Percentiles rank a stretch among this genome's conserved stretches.
These are phyloP conservation scores for Aquanectria penicillioides DNA, from an alignment of 2,329 filamentous ascomycete genomes.

Conservation along the genomic window DNA sequence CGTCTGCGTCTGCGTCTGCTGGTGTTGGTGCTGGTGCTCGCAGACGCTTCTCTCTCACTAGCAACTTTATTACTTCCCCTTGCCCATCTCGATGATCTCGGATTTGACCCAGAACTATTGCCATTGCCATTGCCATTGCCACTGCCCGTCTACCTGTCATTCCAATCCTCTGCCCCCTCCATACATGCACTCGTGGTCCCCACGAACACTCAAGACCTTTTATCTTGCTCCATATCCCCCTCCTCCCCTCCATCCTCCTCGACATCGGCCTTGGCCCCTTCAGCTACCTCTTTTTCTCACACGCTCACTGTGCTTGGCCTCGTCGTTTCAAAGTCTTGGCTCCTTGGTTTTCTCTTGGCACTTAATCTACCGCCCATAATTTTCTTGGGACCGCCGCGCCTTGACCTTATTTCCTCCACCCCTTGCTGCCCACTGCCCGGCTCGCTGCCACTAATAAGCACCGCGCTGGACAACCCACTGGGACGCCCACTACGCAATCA, in stretches of 20 bases:
- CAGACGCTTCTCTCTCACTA: no score
- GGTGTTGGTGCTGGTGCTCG: no score
- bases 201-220: no score
- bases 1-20: no score
- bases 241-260: neutral
- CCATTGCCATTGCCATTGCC: neutral
- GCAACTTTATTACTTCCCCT: slow-evolving; percentile 21
- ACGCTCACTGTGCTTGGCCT: slow-evolving; percentile 17
- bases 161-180: no score
- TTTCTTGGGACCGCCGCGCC: slow-evolving; percentile 11
- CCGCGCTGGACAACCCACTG: neutral
- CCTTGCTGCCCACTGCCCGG: neutral
- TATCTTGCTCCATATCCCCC: neutral
- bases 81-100: slow-evolving; percentile 2
- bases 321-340: slow-evolving; percentile 15
- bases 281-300: no score
- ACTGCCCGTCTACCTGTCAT: no score
- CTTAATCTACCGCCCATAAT: slow-evolving; percentile 10
- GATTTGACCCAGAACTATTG: neutral
- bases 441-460: slow-evolving; percentile 11
- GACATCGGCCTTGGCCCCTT: neutral
- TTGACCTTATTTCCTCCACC: slow-evolving; percentile 6
- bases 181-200: no score
- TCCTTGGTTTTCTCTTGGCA: slow-evolving; percentile 20
- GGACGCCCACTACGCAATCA: slow-evolving; percentile 12